These are phyloP conservation scores for Backusella psychrophila DNA, from an alignment of 192 early-diverging fungal genomes.

Conservation along the genomic window DNA sequence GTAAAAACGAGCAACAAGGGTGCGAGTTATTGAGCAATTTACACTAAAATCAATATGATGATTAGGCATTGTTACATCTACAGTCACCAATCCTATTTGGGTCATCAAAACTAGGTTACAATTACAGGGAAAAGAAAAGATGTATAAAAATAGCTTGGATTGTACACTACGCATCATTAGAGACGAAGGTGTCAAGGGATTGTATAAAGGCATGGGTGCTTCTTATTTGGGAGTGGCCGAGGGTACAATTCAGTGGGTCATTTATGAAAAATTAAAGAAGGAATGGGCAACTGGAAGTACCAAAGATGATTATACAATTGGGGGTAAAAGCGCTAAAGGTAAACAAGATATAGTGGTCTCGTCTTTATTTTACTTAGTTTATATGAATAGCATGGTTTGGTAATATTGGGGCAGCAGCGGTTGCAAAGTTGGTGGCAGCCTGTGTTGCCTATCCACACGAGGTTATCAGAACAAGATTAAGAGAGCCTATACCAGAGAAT, in stretches of 20 bases:
- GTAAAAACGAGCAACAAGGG: not conserved
- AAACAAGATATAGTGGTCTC: not conserved
- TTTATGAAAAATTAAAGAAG: conserved; percentile 92
- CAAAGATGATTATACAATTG: not conserved
- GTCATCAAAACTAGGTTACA: conserved; percentile 96
- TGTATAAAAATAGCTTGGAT: conserved; percentile 78
- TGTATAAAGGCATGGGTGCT: conserved; percentile 91
- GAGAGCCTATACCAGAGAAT: conserved; percentile 69
- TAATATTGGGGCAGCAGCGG: conserved; percentile 78
- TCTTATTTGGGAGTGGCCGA: conserved; percentile 88
- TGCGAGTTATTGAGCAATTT: not conserved
- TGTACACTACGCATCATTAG: conserved; percentile 66
- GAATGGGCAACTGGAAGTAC: not conserved
- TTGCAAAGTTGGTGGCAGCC: conserved; percentile 86
- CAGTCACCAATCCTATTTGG: conserved; percentile 96
- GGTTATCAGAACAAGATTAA: conserved; percentile 86
- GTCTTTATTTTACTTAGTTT: not conserved
- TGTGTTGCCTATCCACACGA: conserved; percentile 96
- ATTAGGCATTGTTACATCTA: conserved; percentile 66
- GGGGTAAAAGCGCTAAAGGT: conserved; percentile 28
- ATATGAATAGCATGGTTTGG: conserved; percentile 66
- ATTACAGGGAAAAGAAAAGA: conserved; percentile 55
- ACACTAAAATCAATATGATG: conserved; percentile 47
- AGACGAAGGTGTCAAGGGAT: conserved; percentile 78
- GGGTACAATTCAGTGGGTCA: conserved; percentile 92